Evolutionary conservation across 2,329 filamentous ascomycete genomes (phyloP), one percentile per base, ranked within the genome.

Genomic region (Diplodia intermedia): DNA sequence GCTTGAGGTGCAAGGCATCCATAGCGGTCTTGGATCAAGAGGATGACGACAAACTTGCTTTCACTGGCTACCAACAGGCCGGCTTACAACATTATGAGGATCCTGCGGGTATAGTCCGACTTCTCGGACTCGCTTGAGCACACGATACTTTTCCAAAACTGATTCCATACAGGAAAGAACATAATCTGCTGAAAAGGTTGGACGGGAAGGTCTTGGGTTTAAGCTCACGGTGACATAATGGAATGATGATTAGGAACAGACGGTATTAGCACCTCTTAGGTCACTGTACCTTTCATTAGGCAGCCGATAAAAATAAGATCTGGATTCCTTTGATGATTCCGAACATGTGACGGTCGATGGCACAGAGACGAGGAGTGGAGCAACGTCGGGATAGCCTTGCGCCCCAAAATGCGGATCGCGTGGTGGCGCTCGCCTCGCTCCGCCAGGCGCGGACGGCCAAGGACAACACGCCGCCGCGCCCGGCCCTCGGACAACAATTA

Each of bases 331-430:
- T 38, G 8, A 14, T 40, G 31, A 20, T 18, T 9, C 38, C 8
- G 2, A 4, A 38, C 5, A 23, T 14, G 29, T 36, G 36, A 23
- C 6, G 11, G 18, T 56, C n/a, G 14, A 56, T 36, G 31, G 15
- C 20, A n/a, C 43, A 47, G n/a, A 20, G 18, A 38, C 8, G 33
- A 38, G 14, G 20, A 29, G 15, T 38, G 55, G 55, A 29, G 26
- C 29, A 38, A 63, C 29, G 53, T 67, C 47, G 65, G 65, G 53
- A 60, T 60, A 67, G 65, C 65, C 54, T 67, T 43, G 40, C 20
- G 55, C 50, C 52, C 50, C 65, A 55, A 67, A 67, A 52, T 47
- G 65, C 65, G 43, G 65, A 67, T 57, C 65, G 65, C 54, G n/a
- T 49, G 65, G 53, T 60, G 54, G 65, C 65, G 53, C 23, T 38